Base-by-base conservation (phyloP, 768 basidiomycete species). In the Termitomyces sp. region DNA sequence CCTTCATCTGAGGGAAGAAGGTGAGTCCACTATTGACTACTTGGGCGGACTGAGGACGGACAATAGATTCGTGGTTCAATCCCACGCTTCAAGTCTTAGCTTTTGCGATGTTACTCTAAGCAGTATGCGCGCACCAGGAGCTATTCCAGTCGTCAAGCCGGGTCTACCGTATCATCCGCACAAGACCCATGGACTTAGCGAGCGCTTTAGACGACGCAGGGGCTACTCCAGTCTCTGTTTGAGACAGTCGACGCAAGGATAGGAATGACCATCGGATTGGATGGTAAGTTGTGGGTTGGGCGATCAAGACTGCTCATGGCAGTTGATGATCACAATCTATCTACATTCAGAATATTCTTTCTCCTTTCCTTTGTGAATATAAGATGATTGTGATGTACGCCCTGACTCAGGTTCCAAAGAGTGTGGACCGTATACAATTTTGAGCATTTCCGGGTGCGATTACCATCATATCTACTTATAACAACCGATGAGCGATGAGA, bases 1-100 rank as follows among this genome's bases (percentile, higher is more conserved):
- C 63, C 64, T 66, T 57, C 60, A 57, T 48, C 25, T 45, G 17
- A 47, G 50, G 31, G 53, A 45, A 32, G 38, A 67, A 68, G 66
- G 69, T 69, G 60, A 64, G 67, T 63, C 25, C 3, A 29, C 60
- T 34, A 5, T 49, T 36, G 5, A 9, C 46, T 15, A 12, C 25
- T 25, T 37, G 63, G 47, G 49, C 49, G 14, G 34, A 38, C 58
- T 63, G 66, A 67, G 40, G 29, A 51, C 38, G 57, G 50, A 38
- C n/a, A 45, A 32, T 45, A 45, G 42, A 45, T 43, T 34, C 12
- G 31, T 43, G n/a, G 32, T 32, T n/a, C 5, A 55, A 55, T 40
- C 29, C 17, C 10, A n/a, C 17, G 10, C 46, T 49, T 31, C 31
- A 32, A 17, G 31, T 9, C 11, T 55, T 40, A 31, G 25, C 17